Evolutionary conservation across 768 basidiomycete genomes (phyloP), one percentile per base, ranked within the genome.

Genomic region (Lanmaoa pseudosensibilis): DNA sequence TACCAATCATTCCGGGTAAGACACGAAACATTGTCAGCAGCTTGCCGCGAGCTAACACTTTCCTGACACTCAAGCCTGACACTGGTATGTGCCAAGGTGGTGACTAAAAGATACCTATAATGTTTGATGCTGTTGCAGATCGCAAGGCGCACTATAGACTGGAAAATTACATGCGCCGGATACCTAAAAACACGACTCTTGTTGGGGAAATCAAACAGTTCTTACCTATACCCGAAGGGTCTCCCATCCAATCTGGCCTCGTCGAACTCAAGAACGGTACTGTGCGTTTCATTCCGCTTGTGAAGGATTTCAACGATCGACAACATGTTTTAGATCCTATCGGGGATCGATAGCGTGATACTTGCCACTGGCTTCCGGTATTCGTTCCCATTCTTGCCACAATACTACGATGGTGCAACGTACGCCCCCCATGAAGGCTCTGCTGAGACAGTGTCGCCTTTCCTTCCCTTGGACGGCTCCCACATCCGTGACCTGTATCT

Each of bases 291-390:
- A 9, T 34, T 47, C 5, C 15, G 4, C 9, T n/a, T 10, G 9
- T 45, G 2, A 27, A 27, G 27, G 27, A 4, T 5, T 15, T n/a
- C 6, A 5, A n/a, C 3, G 11, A 34, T 18, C 13, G 27, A 19
- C 36, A 4, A 2, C 3, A 33, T 30, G 9, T 27, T 16, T 19
- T 40, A 61, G 61, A 38, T 62, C 23, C n/a, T 62, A 25, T 45
- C 60, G 3, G 56, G 52, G 5, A 51, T 62, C 7, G 58, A 64
- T 32, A 41, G 51, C 6, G 46, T 63, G 15, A 57, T 64, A 44
- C 25, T 58, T 16, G 40, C 62, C 3, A 64, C 63, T 10, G 59
- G 54, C 2, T 61, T 44, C 48, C 45, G 52, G n/a, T 51, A 56
- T 16, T 47, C 32, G 46, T 34, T 33, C 4, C 46, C 46, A 34